Evolutionary conservation across 1,284 basidiomycete species (phyloP).

Genomic region (Agaricales sp.): DNA sequence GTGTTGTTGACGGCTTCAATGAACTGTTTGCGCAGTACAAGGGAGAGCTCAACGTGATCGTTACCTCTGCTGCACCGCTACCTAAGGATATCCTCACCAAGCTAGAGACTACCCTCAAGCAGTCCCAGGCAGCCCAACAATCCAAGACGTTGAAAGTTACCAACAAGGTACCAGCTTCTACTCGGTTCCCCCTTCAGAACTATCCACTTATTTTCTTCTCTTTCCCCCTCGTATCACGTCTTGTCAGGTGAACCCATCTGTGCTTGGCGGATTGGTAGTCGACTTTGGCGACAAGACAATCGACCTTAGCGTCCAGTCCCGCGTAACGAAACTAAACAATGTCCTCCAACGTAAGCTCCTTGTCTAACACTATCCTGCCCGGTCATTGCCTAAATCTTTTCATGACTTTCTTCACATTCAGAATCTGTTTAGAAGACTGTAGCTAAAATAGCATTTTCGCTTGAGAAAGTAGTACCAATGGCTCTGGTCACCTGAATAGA

Average conservation of each 20-base stretch:
- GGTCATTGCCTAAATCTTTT: neutral
- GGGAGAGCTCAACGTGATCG: conserved; percentile 88
- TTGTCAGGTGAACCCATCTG: conserved; percentile 71
- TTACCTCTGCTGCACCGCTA: conserved; percentile 82
- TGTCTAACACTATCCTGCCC: too few species aligned
- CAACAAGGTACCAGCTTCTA: conserved; percentile 59
- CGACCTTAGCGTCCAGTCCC: conserved; percentile 88
- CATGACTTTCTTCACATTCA: neutral
- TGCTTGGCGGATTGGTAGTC: conserved; percentile 86
- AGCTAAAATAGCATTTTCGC: neutral
- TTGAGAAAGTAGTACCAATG: neutral
- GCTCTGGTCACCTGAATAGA: neutral
- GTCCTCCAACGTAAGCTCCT: conserved; percentile 62
- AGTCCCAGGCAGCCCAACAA: conserved; percentile 71
- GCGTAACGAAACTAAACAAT: conserved; percentile 91
- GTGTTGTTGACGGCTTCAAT: conserved; percentile 89
- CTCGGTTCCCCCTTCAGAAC: too few species aligned
- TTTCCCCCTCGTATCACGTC: conserved; percentile 9
- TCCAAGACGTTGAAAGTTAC: conserved; percentile 80
- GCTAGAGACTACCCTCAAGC: conserved; percentile 79
- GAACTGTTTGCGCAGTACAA: conserved; percentile 84
- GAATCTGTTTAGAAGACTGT: neutral
- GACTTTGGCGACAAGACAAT: conserved; percentile 99
- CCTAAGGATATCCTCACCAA: conserved; percentile 62
- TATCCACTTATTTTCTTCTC: conserved; percentile 5